phyloP scores from a whole-genome alignment of 1,284 basidiomycete genomes.

The Rhodofomes roseus region DNA sequence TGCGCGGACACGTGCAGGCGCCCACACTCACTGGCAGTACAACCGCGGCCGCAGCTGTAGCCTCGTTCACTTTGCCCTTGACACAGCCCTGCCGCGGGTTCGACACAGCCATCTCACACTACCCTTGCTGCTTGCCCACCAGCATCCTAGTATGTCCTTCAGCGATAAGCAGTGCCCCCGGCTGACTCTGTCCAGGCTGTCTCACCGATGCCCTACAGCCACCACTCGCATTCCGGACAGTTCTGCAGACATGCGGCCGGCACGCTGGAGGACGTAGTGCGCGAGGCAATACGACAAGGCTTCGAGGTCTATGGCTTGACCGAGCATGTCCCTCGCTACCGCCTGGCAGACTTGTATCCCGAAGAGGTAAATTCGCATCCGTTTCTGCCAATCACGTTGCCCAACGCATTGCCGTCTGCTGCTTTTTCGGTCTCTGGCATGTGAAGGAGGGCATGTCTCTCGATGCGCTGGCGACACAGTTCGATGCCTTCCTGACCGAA shows the following conservation, averaged over 20 bases:
- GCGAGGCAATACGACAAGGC: slow-evolving; percentile 72
- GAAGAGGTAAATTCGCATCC: slow-evolving; percentile 71
- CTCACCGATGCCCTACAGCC: slow-evolving; percentile 76
- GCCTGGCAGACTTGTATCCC: slow-evolving; percentile 82
- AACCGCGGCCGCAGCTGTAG: not conserved
- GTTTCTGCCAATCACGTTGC: not conserved
- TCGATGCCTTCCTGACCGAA: slow-evolving; percentile 68
- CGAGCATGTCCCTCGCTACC: slow-evolving; percentile 93
- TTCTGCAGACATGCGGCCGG: slow-evolving; percentile 91
- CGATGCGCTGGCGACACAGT: slow-evolving; percentile 51
- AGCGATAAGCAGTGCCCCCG: not conserved
- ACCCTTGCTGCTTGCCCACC: not conserved
- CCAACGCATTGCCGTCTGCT: not conserved
- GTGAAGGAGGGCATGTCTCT: slow-evolving; percentile 46
- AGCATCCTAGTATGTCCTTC: not conserved
- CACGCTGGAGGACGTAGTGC: slow-evolving; percentile 75
- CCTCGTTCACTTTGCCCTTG: not conserved
- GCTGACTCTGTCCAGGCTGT: not conserved
- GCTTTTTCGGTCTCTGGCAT: not conserved
- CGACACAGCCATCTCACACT: not conserved
- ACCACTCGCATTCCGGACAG: slow-evolving; percentile 95
- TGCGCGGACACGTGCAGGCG: slow-evolving; percentile 7
- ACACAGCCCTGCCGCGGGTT: not conserved
- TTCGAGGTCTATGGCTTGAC: slow-evolving; percentile 87
- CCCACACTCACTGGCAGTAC: not conserved